These are phyloP conservation scores for Cryptococcus jaspeensis DNA, from an alignment of 1,284 basidiomycete genomes.

Conservation along the genomic window DNA sequence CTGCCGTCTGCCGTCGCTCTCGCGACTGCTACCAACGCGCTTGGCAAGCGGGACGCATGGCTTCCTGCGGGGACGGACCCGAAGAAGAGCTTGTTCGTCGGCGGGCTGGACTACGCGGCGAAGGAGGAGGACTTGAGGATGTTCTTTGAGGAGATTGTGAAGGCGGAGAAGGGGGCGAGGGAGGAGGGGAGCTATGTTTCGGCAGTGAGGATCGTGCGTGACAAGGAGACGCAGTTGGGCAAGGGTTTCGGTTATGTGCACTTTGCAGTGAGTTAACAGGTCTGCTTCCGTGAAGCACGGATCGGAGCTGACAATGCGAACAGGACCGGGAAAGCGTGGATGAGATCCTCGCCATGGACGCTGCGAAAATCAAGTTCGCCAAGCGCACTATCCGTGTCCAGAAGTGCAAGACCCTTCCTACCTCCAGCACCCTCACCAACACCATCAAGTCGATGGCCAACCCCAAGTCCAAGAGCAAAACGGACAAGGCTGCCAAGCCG, in stretches of 20 bases:
- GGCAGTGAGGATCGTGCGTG: slow-evolving; percentile 81
- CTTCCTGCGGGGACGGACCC: slow-evolving; percentile 59
- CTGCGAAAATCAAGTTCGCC: slow-evolving; percentile 74
- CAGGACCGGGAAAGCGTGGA: slow-evolving; percentile 87
- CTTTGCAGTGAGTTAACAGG: slow-evolving; percentile 75
- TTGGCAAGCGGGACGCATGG: slow-evolving; percentile 42
- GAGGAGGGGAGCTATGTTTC: slow-evolving; percentile 72
- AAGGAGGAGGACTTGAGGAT: slow-evolving; percentile 84
- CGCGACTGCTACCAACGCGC: slow-evolving; percentile 36
- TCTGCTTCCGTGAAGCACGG: slow-evolving; percentile 61
- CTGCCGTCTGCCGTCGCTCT: slow-evolving; percentile 47
- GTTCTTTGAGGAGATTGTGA: slow-evolving; percentile 80
- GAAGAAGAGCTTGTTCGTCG: slow-evolving; percentile 85
- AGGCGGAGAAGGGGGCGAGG: slow-evolving; percentile 68
- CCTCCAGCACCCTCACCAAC: slow-evolving; percentile 22
- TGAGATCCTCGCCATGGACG: slow-evolving; percentile 75
- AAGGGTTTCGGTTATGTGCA: slow-evolving; percentile 96
- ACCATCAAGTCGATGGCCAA: slow-evolving; percentile 20
- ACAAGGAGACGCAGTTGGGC: slow-evolving; percentile 91
- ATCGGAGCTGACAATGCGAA: slow-evolving; percentile 1
- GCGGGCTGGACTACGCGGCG: slow-evolving; percentile 87
- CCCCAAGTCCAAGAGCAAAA: neutral
- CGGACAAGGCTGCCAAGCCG: neutral
- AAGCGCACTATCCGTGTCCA: slow-evolving; percentile 85
- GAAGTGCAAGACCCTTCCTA: slow-evolving; percentile 65